Percentiles rank a stretch among this genome's conserved stretches.
phyloP scores from a whole-genome alignment of 1,284 basidiomycete species.

The Cutaneotrichosporon sp. region DNA sequence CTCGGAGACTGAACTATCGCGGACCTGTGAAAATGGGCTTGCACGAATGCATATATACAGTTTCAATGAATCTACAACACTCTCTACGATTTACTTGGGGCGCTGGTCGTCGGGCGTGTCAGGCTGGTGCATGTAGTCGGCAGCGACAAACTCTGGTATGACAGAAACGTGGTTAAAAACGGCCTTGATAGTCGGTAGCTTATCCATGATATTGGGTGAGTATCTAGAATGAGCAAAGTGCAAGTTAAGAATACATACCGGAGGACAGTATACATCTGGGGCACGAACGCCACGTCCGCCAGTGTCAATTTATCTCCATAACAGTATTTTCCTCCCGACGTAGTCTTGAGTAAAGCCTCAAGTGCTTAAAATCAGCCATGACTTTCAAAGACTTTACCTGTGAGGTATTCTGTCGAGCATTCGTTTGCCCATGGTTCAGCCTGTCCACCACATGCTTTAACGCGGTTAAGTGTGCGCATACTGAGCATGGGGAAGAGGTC shows the following conservation, averaged over 20 bases:
- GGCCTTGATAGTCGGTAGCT: conserved; percentile 14
- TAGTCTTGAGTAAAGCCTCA: conserved; percentile 17
- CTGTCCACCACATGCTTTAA: conserved; percentile 16
- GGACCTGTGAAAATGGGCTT: no score
- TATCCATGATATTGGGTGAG: conserved; percentile 2
- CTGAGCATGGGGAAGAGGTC: conserved; percentile 25
- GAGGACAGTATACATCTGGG: conserved; percentile 22
- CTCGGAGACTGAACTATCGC: no score
- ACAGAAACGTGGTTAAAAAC: conserved; percentile 16
- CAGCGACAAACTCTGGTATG: conserved; percentile 23
- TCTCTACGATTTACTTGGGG: neutral
- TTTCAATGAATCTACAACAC: no score
- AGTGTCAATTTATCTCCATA: conserved; percentile 23
- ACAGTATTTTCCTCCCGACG: conserved; percentile 14
- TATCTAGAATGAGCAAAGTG: neutral
- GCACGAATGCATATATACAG: no score
- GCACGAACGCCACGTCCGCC: conserved; percentile 22
- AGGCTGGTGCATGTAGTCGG: conserved; percentile 27
- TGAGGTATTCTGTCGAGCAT: conserved; percentile 4
- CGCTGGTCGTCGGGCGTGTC: conserved; percentile 18
- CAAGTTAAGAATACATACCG: conserved; percentile 8
- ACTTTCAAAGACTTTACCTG: neutral
- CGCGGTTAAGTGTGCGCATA: conserved; percentile 12
- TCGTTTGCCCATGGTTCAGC: conserved; percentile 17
- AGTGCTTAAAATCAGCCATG: conserved; percentile 9